A percentile compares a stretch with the other conserved stretches of the same genome.
phyloP scores from a whole-genome alignment of 768 basidiomycete species.

The Inosperma sp. region DNA sequence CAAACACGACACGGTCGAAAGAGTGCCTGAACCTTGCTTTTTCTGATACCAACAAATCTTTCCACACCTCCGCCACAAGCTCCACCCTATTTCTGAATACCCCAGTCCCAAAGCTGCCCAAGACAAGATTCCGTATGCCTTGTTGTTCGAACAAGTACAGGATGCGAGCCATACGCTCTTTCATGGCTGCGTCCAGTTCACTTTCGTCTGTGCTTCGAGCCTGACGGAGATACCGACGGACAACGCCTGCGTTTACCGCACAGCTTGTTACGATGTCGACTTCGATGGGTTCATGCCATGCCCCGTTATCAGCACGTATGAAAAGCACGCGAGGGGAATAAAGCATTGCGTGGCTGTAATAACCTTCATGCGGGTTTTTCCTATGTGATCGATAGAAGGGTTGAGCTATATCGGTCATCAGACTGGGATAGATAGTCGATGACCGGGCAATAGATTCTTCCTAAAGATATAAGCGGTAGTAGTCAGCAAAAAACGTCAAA shows the following conservation, averaged over 20 bases:
- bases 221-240: slow-evolving; percentile 18
- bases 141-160: slow-evolving; percentile 58
- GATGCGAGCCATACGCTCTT: slow-evolving; percentile 63
- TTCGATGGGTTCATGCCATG: slow-evolving; percentile 46
- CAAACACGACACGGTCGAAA: slow-evolving; percentile 11
- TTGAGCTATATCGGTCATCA: slow-evolving; percentile 48
- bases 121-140: slow-evolving; percentile 52
- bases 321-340: slow-evolving; percentile 57
- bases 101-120: slow-evolving; percentile 72
- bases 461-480: slow-evolving; percentile 30
- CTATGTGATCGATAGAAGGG: slow-evolving; percentile 56
- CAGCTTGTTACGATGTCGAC: slow-evolving; percentile 63
- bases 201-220: slow-evolving; percentile 7
- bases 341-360: slow-evolving; percentile 67
- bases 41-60: slow-evolving; percentile 39
- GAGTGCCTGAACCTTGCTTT: slow-evolving; percentile 11
- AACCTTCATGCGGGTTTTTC: slow-evolving; percentile 44
- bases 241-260: slow-evolving; percentile 58
- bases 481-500: too few relatives aligned
- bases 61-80: slow-evolving; percentile 56
- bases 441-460: slow-evolving; percentile 72
- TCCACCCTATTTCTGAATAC: slow-evolving; percentile 59
- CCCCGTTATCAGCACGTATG: slow-evolving; percentile 54
- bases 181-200: slow-evolving; percentile 40
- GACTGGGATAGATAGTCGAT: slow-evolving; percentile 58